These are phyloP conservation scores for Adansonia madagascariensis DNA, from an alignment of 441 rosid genomes.

Conservation along the genomic window DNA sequence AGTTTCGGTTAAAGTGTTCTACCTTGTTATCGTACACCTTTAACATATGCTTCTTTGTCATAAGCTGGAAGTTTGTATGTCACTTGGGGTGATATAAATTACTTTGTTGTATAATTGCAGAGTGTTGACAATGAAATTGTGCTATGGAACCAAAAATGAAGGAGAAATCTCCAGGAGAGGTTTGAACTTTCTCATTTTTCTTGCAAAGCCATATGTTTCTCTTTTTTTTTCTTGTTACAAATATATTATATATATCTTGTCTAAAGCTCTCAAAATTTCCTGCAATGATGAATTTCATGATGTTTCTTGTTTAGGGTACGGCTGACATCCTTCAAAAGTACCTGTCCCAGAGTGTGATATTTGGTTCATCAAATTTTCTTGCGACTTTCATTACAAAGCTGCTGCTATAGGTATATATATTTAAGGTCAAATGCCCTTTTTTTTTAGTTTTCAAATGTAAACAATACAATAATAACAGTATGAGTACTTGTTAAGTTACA, in stretches of 20 bases:
- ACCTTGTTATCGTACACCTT: background rate
- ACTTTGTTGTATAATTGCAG: constrained; percentile 46
- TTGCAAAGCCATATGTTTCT: background rate
- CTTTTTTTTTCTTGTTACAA: background rate
- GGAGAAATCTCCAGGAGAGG: constrained; percentile 99
- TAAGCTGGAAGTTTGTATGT: background rate
- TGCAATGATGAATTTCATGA: background rate
- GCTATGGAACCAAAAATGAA: constrained; percentile 92
- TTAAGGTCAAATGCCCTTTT: background rate
- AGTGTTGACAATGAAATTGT: constrained; percentile 96
- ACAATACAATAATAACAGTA: background rate
- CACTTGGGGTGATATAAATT: constrained; percentile 26
- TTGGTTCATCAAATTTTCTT: constrained; percentile 98
- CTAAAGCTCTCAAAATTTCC: background rate
- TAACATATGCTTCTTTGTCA: background rate
- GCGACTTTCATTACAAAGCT: constrained; percentile 73
- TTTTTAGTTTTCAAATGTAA: background rate
- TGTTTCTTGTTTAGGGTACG: constrained; percentile 57
- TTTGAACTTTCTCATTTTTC: constrained; percentile 34
- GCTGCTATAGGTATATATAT: constrained; percentile 71
- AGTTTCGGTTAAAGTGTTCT: background rate
- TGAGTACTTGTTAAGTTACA: background rate
- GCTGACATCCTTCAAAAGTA: constrained; percentile 88
- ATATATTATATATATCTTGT: background rate
- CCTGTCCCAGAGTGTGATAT: constrained; percentile 90